Base-by-base conservation (phyloP, 495 filamentous ascomycete species). In the Hypoxylon rickii region DNA sequence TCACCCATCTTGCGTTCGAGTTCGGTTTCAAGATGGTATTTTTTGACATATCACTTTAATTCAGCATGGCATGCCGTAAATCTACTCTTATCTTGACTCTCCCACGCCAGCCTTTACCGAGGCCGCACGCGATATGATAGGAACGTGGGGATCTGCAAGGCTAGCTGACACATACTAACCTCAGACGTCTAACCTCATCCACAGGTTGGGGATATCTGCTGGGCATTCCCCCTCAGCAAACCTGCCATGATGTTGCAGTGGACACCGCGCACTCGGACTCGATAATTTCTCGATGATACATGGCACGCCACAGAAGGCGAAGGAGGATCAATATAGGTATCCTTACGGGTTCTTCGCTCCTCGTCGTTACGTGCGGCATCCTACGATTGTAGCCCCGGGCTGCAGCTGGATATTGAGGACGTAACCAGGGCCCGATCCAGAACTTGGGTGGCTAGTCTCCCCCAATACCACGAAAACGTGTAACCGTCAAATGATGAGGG, bases 291-390 rank as follows among this genome's bases (percentile, higher is more conserved):
- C n/a, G n/a, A 17, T 41, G 45, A 21, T 34, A 49, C 16, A 18
- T 37, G 47, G 17, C 45, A 53, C 16, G 26, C 39, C 19, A 31
- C 53, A 21, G 44, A 24, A 44, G 8, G 36, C 15, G 24, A 32
- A 29, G 16, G 34, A n/a, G 42, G 32, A 44, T 16, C n/a, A 44
- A 56, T 29, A 24, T 19, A 33, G n/a, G 43, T 48, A 49, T 54
- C 20, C 17, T n/a, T 51, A 44, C 41, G n/a, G n/a, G n/a, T n/a
- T n/a, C n/a, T n/a, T n/a, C n/a, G n/a, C 33, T 22, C 22, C 19
- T 51, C 42, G 59, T 53, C 40, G 61, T 64, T 64, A 55, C 61
- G 61, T 59, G 55, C 61, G 61, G 61, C 61, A 55, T 64, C 55
- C 44, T 17, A 26, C 36, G 41, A 64, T 46, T 64, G 61, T 55